Base-by-base conservation (phyloP, 257 asterid genomes). In the Penstemon newberryi region DNA sequence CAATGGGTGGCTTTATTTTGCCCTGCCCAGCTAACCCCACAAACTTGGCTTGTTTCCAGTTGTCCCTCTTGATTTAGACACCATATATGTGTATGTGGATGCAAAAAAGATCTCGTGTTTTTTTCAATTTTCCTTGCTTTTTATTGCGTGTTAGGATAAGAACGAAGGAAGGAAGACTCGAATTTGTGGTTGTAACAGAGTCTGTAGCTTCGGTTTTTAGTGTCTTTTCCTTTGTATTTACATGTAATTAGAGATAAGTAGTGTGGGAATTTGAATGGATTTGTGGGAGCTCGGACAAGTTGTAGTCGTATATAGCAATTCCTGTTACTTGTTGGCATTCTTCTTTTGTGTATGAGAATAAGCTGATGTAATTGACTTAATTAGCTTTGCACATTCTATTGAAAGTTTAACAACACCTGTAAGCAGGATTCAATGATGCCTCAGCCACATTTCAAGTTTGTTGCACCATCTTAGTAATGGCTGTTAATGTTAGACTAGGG, bases 1-100 rank as follows among this genome's bases (percentile, higher is more conserved):
- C 67, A 63, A 43, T 72, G 83, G 51, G 74, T 87, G 86, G 87
- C 60, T 70, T 86, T 77, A 52, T 71, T 73, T 74, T 70, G 73
- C 79, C 59, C 54, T 42, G 63, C 60, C 45, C 54, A 51, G 10
- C 62, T 69, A 60, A 71, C 69, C 81, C 89, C 81, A 78, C 80
- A 3, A 12, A 12, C 59, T 69, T 70, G 50, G 61, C 58, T 43
- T 60, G 51, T 60, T 73, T 80, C 67, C 45, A 5, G 3, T 68
- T 73, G 80, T 63, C 66, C 61, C 43, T 60, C 50, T 59, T 67
- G 66, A 56, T 66, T 70, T 67, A 63, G 65, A 69, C 67, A 46
- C 54, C 40, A 49, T 47, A 33, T 62, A 2, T 25, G 33, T 25
- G 33, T 66, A n/a, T 70, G 87, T 82, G 87, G 87, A 77, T 75